Evolutionary conservation across 2,329 filamentous ascomycete genomes (phyloP).

Genomic region (Phialophora verrucosa): DNA sequence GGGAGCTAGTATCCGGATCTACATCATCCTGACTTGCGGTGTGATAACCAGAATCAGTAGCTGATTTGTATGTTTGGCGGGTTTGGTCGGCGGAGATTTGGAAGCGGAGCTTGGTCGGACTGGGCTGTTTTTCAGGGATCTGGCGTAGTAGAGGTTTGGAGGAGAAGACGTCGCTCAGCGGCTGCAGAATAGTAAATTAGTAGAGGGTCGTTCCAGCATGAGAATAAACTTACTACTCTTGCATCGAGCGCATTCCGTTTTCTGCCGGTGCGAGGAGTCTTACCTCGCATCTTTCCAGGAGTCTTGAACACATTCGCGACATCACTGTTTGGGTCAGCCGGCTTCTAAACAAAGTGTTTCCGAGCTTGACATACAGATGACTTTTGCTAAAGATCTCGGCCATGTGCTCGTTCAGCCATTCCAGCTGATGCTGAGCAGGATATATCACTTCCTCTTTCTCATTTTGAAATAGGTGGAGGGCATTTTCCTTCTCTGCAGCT

Average conservation of each 20-base stretch:
- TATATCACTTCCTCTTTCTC: conserved; percentile 94
- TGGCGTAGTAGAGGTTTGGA: conserved; percentile 45
- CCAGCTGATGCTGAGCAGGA: conserved; percentile 88
- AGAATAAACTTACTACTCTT: conserved; percentile 49
- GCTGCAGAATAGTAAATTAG: conserved; percentile 44
- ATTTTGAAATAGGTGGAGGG: conserved; percentile 73
- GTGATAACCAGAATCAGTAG: conserved; percentile 57
- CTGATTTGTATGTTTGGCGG: conserved; percentile 47
- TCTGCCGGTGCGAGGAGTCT: conserved; percentile 54
- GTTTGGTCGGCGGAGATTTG: conserved; percentile 41
- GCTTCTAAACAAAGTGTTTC: conserved; percentile 33
- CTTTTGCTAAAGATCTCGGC: conserved; percentile 86
- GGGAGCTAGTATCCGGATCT: conserved; percentile 46
- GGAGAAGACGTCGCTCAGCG: conserved; percentile 56
- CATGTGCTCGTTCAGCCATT: conserved; percentile 99
- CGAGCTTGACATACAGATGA: conserved; percentile 71
- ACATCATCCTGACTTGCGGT: conserved; percentile 51
- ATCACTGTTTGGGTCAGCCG: conserved; percentile 63
- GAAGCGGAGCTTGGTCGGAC: conserved; percentile 47
- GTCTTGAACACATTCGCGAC: conserved; percentile 92
- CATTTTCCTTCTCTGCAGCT: conserved; percentile 78
- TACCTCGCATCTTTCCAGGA: conserved; percentile 56
- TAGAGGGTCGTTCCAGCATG: neutral
- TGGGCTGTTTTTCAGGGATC: conserved; percentile 44
- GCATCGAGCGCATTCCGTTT: conserved; percentile 51